phyloP scores from a whole-genome alignment of 208 protist species.

The Wallacemonas sp. region DNA sequence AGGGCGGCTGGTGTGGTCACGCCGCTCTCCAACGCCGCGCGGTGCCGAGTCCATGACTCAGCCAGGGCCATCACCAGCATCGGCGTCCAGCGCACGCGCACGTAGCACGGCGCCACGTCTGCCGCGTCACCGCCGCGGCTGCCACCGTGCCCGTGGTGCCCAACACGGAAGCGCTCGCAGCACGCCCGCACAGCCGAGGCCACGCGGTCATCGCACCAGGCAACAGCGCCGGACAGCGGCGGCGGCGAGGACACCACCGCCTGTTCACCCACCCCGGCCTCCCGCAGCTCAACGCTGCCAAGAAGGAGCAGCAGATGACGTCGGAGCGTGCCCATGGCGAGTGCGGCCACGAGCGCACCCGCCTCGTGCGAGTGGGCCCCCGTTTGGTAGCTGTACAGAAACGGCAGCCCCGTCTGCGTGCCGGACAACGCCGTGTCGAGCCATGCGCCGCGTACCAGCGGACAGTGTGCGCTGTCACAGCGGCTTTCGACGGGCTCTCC shows the following conservation, averaged over 20 bases:
- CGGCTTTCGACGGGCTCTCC: not conserved
- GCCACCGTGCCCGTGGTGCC: too few relatives aligned
- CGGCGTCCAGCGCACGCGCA: conserved; percentile 2
- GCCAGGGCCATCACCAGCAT: not conserved
- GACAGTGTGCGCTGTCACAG: not conserved
- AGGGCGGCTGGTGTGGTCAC: not conserved
- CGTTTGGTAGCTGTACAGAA: conserved; percentile 20
- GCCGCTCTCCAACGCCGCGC: not conserved
- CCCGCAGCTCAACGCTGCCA: not conserved
- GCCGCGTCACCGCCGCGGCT: too few relatives aligned
- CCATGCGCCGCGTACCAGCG: not conserved
- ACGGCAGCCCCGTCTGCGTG: not conserved
- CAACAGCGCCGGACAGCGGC: not conserved
- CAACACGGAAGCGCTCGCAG: too few relatives aligned
- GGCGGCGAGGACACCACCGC: too few relatives aligned
- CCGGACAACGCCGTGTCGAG: not conserved
- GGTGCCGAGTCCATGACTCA: not conserved
- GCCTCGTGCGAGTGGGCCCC: conserved; percentile 21
- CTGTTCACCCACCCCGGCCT: not conserved
- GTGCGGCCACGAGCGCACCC: conserved; percentile 17
- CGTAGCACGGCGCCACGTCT: too few relatives aligned
- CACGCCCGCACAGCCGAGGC: not conserved
- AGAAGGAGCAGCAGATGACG: conserved; percentile 23
- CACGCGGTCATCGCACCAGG: not conserved
- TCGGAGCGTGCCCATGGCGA: conserved; percentile 24